Base-by-base conservation (phyloP, 176 grass and related monocot genomes). In the Saccharum officinarum region DNA sequence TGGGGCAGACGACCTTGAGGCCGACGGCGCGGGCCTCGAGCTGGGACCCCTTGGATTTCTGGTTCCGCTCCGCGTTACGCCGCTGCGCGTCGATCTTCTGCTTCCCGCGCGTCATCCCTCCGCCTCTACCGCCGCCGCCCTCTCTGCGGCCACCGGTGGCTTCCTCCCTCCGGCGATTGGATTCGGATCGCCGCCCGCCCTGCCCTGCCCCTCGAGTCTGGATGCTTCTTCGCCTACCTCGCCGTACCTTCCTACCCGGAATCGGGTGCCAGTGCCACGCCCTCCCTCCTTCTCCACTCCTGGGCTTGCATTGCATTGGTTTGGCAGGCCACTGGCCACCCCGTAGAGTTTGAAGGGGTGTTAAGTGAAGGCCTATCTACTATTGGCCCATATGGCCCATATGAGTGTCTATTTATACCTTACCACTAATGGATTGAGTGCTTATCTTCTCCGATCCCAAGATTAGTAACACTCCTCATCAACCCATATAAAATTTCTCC, bases 11-110 rank as follows among this genome's bases (percentile, higher is more conserved):
- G 94, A 95, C 18, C 78, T 99, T 99, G 88, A 99, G 97, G 45
- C 97, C 97, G 54, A 82, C 90, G 87, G 93, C 92, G 80, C 92
- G 91, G 71, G 93, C 97, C 85, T 96, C 97, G 76, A 96, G 36
- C 88, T 99, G 97, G 47, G 97, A 99, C 3, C 92, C 97, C 90
- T 96, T 99, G 79, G 59, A 1, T 85, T 99, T 99, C 88, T 94
- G 97, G 76, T 91, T 99, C 86, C 79, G 90, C 93, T 99, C 93
- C 26, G 94, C 92, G 83, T 92, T 99, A 76, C 73, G 83, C 78
- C 83, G 68, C 92, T 99, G 94, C 69, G 97, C 91, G 62, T 99
- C 97, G 75, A 99, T 99, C 97, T 96, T 99, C 88, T 99, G 97
- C 88, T 96, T 99, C 15, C 97, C 97, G 52, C 97, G 87, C 81